Percentiles rank a stretch among this genome's conserved stretches.
phyloP scores from a whole-genome alignment of 192 early-diverging fungal genomes.

The Linnemannia zychae region DNA sequence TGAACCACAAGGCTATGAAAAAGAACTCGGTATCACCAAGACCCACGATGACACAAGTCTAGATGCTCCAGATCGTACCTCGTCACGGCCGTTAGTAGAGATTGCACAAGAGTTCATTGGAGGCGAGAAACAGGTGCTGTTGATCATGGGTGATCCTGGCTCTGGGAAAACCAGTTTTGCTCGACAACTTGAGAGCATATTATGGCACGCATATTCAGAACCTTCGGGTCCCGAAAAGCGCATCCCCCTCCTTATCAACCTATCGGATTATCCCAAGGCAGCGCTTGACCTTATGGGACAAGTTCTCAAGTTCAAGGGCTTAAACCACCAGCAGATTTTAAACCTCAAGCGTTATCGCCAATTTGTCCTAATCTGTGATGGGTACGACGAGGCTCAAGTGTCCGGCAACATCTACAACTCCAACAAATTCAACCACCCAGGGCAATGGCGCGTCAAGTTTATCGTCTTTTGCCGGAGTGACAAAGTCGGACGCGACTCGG shows the following conservation, averaged over 20 bases:
- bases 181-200: neutral
- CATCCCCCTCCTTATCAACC: neutral
- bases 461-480: neutral
- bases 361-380: neutral
- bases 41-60: neutral
- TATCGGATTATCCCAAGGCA: neutral
- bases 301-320: neutral
- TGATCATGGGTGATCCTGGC: neutral
- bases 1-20: neutral
- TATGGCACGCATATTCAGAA: neutral
- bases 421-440: neutral
- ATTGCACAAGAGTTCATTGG: neutral
- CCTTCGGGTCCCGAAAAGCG: neutral
- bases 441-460: neutral
- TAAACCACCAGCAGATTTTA: neutral
- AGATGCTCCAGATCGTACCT: neutral
- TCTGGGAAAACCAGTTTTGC: neutral
- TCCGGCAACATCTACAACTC: neutral
- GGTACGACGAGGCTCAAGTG: neutral
- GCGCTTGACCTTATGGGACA: neutral
- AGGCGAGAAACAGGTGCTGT: neutral
- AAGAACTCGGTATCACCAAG: neutral
- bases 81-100: neutral
- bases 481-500: neutral
- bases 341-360: neutral